phyloP scores from a whole-genome alignment of 768 basidiomycete genomes.

The Suillus luteus region DNA sequence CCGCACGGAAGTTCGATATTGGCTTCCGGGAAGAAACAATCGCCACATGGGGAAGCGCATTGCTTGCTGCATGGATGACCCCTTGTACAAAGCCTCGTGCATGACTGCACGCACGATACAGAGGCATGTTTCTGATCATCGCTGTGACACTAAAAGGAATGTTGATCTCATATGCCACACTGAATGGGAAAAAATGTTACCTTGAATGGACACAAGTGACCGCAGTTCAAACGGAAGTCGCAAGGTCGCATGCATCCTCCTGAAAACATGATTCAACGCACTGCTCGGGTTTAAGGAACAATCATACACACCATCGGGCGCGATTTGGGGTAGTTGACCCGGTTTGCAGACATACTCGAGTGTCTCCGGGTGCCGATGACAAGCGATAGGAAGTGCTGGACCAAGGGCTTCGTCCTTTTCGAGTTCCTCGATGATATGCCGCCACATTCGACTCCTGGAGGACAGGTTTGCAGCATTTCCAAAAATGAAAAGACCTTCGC shows the following conservation, averaged over 20 bases:
- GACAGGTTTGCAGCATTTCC: slow-evolving; percentile 64
- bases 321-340: slow-evolving; percentile 48
- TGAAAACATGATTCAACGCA: slow-evolving; percentile 18
- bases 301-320: slow-evolving; percentile 54
- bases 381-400: slow-evolving; percentile 54
- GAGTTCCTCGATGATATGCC: slow-evolving; percentile 55
- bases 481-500: slow-evolving; percentile 71
- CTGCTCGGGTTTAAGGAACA: not conserved
- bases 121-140: slow-evolving; percentile 57
- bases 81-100: slow-evolving; percentile 52
- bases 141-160: slow-evolving; percentile 51
- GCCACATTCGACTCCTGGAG: slow-evolving; percentile 58
- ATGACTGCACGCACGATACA: slow-evolving; percentile 49
- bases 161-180: not conserved
- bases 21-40: slow-evolving; percentile 49
- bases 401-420: slow-evolving; percentile 50
- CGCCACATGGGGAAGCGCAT: slow-evolving; percentile 55
- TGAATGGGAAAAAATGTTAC: slow-evolving; percentile 32
- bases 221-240: slow-evolving; percentile 53
- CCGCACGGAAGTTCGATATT: slow-evolving; percentile 59
- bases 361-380: slow-evolving; percentile 53
- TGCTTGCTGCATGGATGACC: slow-evolving; percentile 58
- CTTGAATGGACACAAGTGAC: slow-evolving; percentile 65
- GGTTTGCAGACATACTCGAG: slow-evolving; percentile 48
- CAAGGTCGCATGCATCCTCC: slow-evolving; percentile 69